phyloP scores from a whole-genome alignment of 306 rosid species.

The Leucaena leucocephala region DNA sequence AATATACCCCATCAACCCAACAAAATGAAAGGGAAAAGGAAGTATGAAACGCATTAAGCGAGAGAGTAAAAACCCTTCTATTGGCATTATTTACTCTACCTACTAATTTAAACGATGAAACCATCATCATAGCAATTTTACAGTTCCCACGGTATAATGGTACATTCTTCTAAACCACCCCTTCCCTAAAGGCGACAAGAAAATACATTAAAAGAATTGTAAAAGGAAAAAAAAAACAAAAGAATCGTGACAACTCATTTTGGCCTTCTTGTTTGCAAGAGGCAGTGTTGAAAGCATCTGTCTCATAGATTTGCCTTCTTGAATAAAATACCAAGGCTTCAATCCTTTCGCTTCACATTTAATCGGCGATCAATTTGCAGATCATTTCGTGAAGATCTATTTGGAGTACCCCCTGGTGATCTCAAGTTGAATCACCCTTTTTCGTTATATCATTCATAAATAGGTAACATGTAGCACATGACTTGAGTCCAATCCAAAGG shows the following conservation, averaged over 20 bases:
- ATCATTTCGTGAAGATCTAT: conserved; percentile 21
- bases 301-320: conserved; percentile 27
- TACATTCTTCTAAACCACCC: conserved; percentile 32
- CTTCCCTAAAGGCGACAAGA: conserved; percentile 11
- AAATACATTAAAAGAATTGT: conserved; percentile 12
- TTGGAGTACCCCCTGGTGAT: conserved; percentile 19
- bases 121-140: conserved; percentile 16
- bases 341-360: conserved; percentile 29
- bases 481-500: conserved; percentile 31
- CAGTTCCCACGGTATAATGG: conserved; percentile 23
- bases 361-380: conserved; percentile 7
- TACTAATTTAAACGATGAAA: conserved; percentile 26
- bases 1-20: neutral
- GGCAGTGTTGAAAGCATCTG: conserved; percentile 1
- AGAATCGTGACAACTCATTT: conserved; percentile 10
- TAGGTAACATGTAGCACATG: conserved; percentile 36
- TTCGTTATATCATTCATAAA: conserved; percentile 27
- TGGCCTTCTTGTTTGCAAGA: conserved; percentile 24
- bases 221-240: conserved; percentile 1
- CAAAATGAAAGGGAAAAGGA: neutral
- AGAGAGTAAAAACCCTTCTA: neutral
- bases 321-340: conserved; percentile 26
- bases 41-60: neutral
- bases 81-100: conserved; percentile 43
- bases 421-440: conserved; percentile 34